Evolutionary conservation across 805 yeast genomes (phyloP), one percentile per base, ranked within the genome.

Genomic region (Saccharomycopsis schoenii): DNA sequence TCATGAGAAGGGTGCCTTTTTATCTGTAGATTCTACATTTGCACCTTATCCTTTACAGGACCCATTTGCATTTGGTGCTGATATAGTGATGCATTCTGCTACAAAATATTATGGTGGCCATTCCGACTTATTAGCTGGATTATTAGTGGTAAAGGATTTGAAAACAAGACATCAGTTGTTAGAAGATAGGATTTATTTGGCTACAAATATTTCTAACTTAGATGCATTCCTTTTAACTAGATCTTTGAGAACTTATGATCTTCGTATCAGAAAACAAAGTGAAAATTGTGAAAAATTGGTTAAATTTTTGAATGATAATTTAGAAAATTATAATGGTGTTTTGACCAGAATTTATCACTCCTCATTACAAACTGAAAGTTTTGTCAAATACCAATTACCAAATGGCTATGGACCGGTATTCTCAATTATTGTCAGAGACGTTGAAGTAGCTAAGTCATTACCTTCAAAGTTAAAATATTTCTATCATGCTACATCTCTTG

Each of bases 41-140:
- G 97, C 97, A 10, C 97, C 97, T 21, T 96, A 96, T 14, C 97
- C 97, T 17, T 73, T 91, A 61, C 87, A 83, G 67, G 82, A 89
- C 63, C 93, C 96, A 4, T 89, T 90, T 73, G 78, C 78, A 47
- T 86, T 82, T 67, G 97, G 93, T 56, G 97, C 87, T 37, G 97
- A 93, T 71, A 74, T 90, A 66, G 84, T 93, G n/a, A 76, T 93
- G 81, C 97, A 92, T 72, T 89, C 97, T 0, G 97, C 91, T 1
- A 92, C 97, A 0, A 92, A 92, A 71, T 93, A 86, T 73, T 86
- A 90, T 68, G 97, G 96, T 47, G 97, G 98, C n/a, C 97, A 92
- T 73, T 88, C 96, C 6, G 97, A 92, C 71, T 74, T 91, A 52
- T 76, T 92, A 58, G 91, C 96, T 4, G 97, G 98, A 40, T 76